Percentiles rank a stretch among this genome's conserved stretches.
Evolutionary conservation across 164 flowering plant genomes (phyloP).

Genomic region (Vitis riparia): DNA sequence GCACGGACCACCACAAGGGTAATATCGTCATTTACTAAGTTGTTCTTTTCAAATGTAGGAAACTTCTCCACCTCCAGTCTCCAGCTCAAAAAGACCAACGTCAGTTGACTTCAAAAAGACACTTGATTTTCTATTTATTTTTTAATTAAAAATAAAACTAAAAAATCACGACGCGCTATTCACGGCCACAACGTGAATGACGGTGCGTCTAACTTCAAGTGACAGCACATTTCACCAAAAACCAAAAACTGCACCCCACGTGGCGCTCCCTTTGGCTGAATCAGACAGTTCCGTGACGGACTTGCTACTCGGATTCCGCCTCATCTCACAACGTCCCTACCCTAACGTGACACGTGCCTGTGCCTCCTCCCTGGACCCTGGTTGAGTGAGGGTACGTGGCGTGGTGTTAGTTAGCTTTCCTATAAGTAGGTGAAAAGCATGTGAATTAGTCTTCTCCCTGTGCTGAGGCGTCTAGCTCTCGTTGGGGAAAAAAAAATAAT

Average conservation of each 20-base stretch:
- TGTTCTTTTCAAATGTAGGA: too few relatives aligned
- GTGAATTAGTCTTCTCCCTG: not conserved
- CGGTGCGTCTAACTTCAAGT: not conserved
- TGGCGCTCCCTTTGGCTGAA: not conserved
- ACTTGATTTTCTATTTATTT: not conserved
- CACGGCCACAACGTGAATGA: conserved; percentile 6
- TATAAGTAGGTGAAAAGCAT: not conserved
- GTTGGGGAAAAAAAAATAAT: not conserved
- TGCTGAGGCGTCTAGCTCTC: not conserved
- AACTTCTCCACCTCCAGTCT: too few relatives aligned
- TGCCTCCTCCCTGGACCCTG: too few relatives aligned
- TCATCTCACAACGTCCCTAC: too few relatives aligned
- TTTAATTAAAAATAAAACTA: not conserved
- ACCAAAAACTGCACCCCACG: not conserved
- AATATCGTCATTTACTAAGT: too few relatives aligned
- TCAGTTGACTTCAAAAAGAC: not conserved
- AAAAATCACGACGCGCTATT: not conserved
- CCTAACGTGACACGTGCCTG: too few relatives aligned
- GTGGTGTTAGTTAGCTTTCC: not conserved
- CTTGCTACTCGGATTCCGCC: too few relatives aligned
- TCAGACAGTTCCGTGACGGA: too few relatives aligned
- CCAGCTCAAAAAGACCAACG: too few relatives aligned
- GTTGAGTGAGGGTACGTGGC: too few relatives aligned
- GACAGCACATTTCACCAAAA: not conserved
- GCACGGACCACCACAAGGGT: too few relatives aligned